Evolutionary conservation across 225 moss, liverwort and hornwort genomes (phyloP), one percentile per base, ranked within the genome.

Genomic region (Asterella californica): DNA sequence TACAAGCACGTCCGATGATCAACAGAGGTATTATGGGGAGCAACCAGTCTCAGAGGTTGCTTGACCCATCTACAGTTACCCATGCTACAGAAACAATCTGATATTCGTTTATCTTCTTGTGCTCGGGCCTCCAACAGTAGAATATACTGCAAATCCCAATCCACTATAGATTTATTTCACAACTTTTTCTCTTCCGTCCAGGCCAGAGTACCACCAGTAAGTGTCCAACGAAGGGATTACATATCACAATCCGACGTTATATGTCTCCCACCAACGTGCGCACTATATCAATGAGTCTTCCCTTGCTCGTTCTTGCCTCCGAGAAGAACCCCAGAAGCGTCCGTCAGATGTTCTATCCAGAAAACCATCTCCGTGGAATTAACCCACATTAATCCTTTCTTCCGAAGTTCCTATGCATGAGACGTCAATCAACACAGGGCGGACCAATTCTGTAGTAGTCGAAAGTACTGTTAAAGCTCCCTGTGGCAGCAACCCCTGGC

Each of bases 21-120:
- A 24, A 69, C 68, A 76, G 75, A 57, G 32, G 25, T 29, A 4
- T 46, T 73, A 50, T 47, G 49, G 49, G 50, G 72, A 73, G 11
- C 49, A 53, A 53, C 53, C 11, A 49, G 12, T 15, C 72, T 29
- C 70, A 45, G 15, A 27, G 72, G 15, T 46, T 42, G 17, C 21
- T 38, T 42, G 47, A 72, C 72, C 42, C 38, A 22, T 70, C 69
- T 45, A 70, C 69, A 70, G 69, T 70, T 24, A 32, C 69, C 9
- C 65, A 10, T 22, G 69, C 69, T 70, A 70, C 69, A 70, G 69
- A 42, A 45, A 38, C 21, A 6, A 1, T 67, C 67, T 33, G 15
- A 67, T 34, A 9, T 8, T 70, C 38, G 42, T 70, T 65, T 30
- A 10, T 30, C 37, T 38, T 70, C 69, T 42, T 32, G 65, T 32